Conservation (phyloP, 2,329 filamentous ascomycete genomes). For the Epichloe coenophiala region DNA sequence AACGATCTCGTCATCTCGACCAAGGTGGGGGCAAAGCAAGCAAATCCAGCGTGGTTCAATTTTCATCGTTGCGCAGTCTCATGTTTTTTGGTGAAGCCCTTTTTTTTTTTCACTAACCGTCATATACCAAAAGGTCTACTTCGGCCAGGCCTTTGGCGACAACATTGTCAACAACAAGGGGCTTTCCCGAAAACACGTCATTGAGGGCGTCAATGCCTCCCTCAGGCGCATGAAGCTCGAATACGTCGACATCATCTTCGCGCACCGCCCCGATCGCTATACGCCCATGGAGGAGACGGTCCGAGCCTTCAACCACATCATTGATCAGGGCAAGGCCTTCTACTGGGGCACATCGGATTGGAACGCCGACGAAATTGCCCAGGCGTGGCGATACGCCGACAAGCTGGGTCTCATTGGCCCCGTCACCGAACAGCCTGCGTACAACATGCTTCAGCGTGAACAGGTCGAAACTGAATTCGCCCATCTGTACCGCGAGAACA, state of each 20-base stretch:
- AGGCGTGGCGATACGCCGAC: slow-evolving; percentile 48
- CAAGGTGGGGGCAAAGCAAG: slow-evolving; percentile 28
- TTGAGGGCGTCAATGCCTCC: slow-evolving; percentile 49
- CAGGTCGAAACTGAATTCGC: slow-evolving; percentile 51
- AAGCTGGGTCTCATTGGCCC: slow-evolving; percentile 48
- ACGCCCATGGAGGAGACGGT: slow-evolving; percentile 61
- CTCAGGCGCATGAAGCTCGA: slow-evolving; percentile 42
- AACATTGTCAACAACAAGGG: slow-evolving; percentile 54
- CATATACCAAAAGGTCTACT: slow-evolving; percentile 43
- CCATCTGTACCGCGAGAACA: slow-evolving; percentile 45
- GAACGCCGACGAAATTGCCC: slow-evolving; percentile 50
- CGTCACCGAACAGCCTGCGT: slow-evolving; percentile 52
- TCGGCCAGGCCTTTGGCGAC: slow-evolving; percentile 45
- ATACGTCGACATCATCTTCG: slow-evolving; percentile 57
- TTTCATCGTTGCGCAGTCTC: too few relatives aligned
- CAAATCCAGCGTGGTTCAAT: not conserved
- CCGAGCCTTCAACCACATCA: slow-evolving; percentile 56
- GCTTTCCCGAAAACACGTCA: slow-evolving; percentile 54
- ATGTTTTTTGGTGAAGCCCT: not conserved
- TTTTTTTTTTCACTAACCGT: not conserved
- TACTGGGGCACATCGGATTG: slow-evolving; percentile 62
- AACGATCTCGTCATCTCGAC: slow-evolving; percentile 48
- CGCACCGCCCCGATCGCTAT: slow-evolving; percentile 52
- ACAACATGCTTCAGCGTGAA: slow-evolving; percentile 48
- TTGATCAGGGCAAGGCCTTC: slow-evolving; percentile 52